Base-by-base conservation (phyloP, 371 early-diverging fungal species). In the Blastocladiella emersonii region DNA sequence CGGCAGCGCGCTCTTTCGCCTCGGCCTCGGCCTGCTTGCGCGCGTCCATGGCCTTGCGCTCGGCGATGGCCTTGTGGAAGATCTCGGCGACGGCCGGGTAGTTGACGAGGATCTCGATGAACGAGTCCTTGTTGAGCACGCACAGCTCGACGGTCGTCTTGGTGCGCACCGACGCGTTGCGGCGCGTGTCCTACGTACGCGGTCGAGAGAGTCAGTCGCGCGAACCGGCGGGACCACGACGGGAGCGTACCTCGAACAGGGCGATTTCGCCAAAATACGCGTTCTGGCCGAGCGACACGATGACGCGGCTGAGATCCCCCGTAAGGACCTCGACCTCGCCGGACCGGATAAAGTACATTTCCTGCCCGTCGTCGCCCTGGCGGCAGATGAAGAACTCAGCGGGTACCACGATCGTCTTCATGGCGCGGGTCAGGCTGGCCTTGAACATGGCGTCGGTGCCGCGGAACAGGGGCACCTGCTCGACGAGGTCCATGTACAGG, bases 231-330 rank as follows among this genome's bases (percentile, higher is more conserved):
- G 6, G 51, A 30, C 1, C 2, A 12, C 1, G 15, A 30, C 3
- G 27, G 2, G 17, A 4, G 0, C 27, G 8, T 0, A 51, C 30
- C 8, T 10, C 30, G 17, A 30, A 51, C 27, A 51, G 53, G 3
- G 60, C 60, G 8, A 59, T 23, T 15, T 59, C 41, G 25, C 60
- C 60, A 59, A 59, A 59, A 30, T 34, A 59, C 36, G 60, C 25
- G 41, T 44, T 44, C 8, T 13, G 27, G 4, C 30, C 30, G 30
- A 59, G 39, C 44, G 39, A 15, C 15, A 44, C 44, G 30, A 59
- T n/a, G 17, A 59, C 19, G 6, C 23, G 15, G 27, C 27, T 15
- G 13, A 21, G 8, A 25, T 59, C 60, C 15, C 30, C 30, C 2
- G 53, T 59, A 8, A 39, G 17, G 19, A 59, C 30, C 30, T 59